Percentiles rank a stretch among this genome's conserved stretches.
Conservation (phyloP, 75 land plant species). For the Larix kaempferi region DNA sequence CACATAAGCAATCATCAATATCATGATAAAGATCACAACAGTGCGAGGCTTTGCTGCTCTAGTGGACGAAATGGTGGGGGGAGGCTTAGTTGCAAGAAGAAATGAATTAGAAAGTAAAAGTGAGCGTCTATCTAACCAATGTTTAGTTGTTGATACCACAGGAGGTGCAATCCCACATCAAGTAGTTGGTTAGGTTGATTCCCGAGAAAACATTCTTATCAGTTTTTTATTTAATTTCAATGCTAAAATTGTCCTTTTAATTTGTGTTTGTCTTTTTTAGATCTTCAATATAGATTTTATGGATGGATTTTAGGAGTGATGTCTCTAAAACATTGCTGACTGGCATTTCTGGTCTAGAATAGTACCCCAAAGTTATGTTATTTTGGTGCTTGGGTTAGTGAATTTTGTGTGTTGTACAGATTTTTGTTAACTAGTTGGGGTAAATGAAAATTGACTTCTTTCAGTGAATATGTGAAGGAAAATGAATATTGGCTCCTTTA, state of each 20-base stretch:
- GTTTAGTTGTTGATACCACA: conserved; percentile 31
- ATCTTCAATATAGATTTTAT: neutral
- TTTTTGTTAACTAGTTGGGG: neutral
- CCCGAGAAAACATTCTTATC: neutral
- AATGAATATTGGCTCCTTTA: neutral
- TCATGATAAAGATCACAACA: conserved; percentile 17
- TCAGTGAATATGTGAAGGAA: neutral
- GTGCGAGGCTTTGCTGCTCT: conserved; percentile 15
- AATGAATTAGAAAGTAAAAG: conserved; percentile 16
- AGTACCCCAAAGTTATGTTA: neutral
- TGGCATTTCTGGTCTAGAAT: conserved; percentile 5
- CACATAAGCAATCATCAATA: conserved; percentile 1
- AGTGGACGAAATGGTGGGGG: conserved; percentile 13
- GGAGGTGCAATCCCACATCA: conserved; percentile 31
- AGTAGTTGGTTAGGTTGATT: conserved; percentile 23
- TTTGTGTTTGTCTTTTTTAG: neutral
- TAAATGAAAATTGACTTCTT: conserved; percentile 1
- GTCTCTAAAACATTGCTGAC: neutral
- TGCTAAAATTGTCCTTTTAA: neutral
- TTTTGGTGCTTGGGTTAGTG: neutral
- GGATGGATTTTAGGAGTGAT: neutral
- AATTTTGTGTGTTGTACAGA: conserved; percentile 3
- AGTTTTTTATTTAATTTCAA: neutral
- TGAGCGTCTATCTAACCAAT: conserved; percentile 19
- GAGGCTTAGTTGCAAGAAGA: conserved; percentile 5